These are phyloP conservation scores for Cucurbita argyrosperma DNA, from an alignment of 306 rosid genomes.

Conservation along the genomic window DNA sequence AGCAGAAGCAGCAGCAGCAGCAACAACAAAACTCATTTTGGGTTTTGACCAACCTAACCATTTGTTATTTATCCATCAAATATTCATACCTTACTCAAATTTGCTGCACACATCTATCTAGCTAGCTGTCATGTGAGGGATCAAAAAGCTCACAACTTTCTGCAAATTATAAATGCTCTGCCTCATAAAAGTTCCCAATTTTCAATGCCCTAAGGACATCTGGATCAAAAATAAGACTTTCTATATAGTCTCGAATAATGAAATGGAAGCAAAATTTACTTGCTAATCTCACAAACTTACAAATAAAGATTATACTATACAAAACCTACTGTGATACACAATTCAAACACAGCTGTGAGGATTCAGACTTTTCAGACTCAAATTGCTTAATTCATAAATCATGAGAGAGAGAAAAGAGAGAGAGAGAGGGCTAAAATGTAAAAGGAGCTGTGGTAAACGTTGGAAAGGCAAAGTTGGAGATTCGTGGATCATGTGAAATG, in stretches of 20 bases:
- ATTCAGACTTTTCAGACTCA: neutral
- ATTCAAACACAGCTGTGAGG: neutral
- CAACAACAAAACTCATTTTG: neutral
- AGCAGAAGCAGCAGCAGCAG: neutral
- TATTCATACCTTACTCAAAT: neutral
- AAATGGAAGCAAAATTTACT: neutral
- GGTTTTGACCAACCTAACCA: neutral
- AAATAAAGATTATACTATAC: neutral
- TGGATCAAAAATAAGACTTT: neutral
- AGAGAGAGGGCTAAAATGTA: neutral
- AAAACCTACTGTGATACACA: neutral
- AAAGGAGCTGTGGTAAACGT: conserved; percentile 25
- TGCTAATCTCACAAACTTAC: neutral
- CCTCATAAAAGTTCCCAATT: neutral
- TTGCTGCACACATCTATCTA: neutral
- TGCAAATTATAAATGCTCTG: neutral
- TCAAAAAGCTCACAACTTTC: neutral
- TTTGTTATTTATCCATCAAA: neutral
- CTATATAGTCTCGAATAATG: neutral
- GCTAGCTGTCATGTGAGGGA: neutral
- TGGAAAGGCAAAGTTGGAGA: conserved; percentile 39
- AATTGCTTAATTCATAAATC: neutral
- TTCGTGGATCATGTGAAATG: conserved; percentile 59
- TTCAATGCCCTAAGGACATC: neutral
- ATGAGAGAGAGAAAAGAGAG: neutral